A percentile compares a stretch with the other conserved stretches of the same genome.
Conservation (phyloP, 495 filamentous ascomycete species). For the Pseudoneurospora amorphoporcata region DNA sequence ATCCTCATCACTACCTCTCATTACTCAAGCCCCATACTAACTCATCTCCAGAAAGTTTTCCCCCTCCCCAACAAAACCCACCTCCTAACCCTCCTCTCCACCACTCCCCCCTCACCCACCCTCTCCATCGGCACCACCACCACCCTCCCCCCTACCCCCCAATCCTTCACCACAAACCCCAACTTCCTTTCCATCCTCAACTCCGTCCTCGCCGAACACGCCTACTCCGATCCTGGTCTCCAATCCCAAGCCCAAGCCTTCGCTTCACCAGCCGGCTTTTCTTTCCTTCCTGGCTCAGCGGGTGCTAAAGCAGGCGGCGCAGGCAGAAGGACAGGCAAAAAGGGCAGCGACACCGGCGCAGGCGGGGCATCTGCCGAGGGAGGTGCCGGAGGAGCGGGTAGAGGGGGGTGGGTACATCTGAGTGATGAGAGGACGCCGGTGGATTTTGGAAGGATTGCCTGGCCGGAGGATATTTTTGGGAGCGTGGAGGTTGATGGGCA, state of each 20-base stretch:
- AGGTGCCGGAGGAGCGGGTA: slow-evolving; percentile 68
- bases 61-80: slow-evolving; percentile 38
- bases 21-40: background rate
- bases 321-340: background rate
- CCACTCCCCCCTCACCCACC: slow-evolving; percentile 52
- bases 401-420: slow-evolving; percentile 85
- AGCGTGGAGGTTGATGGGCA: slow-evolving; percentile 74
- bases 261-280: slow-evolving; percentile 65
- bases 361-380: slow-evolving; percentile 75
- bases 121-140: slow-evolving; percentile 70
- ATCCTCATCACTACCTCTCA: slow-evolving; percentile 7
- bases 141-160: slow-evolving; percentile 63
- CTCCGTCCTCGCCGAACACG: slow-evolving; percentile 58
- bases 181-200: slow-evolving; percentile 67
- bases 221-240: slow-evolving; percentile 59
- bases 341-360: slow-evolving; percentile 38
- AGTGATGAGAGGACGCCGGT: slow-evolving; percentile 74
- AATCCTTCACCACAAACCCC: slow-evolving; percentile 66
- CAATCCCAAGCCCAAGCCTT: slow-evolving; percentile 69
- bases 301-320: slow-evolving; percentile 5
- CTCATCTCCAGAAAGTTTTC: slow-evolving; percentile 57
- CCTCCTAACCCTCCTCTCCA: slow-evolving; percentile 67
- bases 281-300: slow-evolving; percentile 8
- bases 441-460: slow-evolving; percentile 83
- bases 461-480: slow-evolving; percentile 89